phyloP scores from a whole-genome alignment of 2,329 filamentous ascomycete species.

The Ophidiomyces ophidiicola region DNA sequence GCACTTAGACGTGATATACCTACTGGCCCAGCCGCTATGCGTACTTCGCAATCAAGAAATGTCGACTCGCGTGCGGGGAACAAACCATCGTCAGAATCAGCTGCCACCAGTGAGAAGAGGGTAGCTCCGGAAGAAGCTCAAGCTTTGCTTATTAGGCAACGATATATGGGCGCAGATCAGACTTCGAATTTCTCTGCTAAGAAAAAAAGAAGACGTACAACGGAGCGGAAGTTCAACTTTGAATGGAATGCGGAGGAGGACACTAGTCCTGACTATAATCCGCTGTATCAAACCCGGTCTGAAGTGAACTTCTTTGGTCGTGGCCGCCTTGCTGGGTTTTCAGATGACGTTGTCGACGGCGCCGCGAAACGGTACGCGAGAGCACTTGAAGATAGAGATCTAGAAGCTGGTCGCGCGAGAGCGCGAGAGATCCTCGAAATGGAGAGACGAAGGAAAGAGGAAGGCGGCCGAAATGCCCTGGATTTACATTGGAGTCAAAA shows the following conservation, averaged over 20 bases:
- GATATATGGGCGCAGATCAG: slow-evolving; percentile 84
- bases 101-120: slow-evolving; percentile 30
- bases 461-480: slow-evolving; percentile 57
- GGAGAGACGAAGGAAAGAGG: slow-evolving; percentile 64
- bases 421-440: slow-evolving; percentile 74
- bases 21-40: slow-evolving; percentile 41
- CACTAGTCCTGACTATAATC: slow-evolving; percentile 72
- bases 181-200: slow-evolving; percentile 87
- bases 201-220: slow-evolving; percentile 87
- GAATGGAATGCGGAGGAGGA: slow-evolving; percentile 95
- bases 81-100: slow-evolving; percentile 13
- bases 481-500: slow-evolving; percentile 97
- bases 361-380: slow-evolving; percentile 48
- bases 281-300: slow-evolving; percentile 58
- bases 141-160: slow-evolving; percentile 58
- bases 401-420: slow-evolving; percentile 60
- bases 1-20: slow-evolving; percentile 48
- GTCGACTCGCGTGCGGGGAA: slow-evolving; percentile 37
- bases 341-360: slow-evolving; percentile 43
- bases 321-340: slow-evolving; percentile 55
- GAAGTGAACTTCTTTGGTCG: slow-evolving; percentile 59
- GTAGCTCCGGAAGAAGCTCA: slow-evolving; percentile 49
- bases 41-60: slow-evolving; percentile 31
- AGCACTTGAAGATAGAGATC: slow-evolving; percentile 62
- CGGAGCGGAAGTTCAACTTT: slow-evolving; percentile 97